Conservation (phyloP, 2,329 filamentous ascomycete species). For the Gaeumannomyces sp. region DNA sequence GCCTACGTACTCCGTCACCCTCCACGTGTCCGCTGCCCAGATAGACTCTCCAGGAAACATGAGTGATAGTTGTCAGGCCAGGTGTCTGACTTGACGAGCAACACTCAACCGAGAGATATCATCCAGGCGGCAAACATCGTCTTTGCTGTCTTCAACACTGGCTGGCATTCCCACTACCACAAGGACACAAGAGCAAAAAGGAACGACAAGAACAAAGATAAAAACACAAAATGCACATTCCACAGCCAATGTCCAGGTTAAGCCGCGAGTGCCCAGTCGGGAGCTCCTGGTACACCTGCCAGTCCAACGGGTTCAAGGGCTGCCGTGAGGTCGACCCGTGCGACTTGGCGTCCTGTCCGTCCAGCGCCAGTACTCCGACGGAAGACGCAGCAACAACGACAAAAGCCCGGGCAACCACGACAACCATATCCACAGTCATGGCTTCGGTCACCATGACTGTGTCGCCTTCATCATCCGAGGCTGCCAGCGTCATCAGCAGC, state of each 20-base stretch:
- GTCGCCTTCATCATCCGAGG: background rate
- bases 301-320: constrained; percentile 29
- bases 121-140: background rate
- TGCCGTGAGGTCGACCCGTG: constrained; percentile 43
- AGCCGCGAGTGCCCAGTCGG: constrained; percentile 23
- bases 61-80: background rate
- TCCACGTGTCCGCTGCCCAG: background rate
- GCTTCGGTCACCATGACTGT: background rate
- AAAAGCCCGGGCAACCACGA: background rate
- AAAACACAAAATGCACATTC: constrained; percentile 10
- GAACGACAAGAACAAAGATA: background rate
- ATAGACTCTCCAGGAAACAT: background rate
- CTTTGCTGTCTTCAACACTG: no score
- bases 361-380: background rate
- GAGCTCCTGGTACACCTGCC: constrained; percentile 32
- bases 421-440: background rate
- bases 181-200: background rate
- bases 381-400: background rate
- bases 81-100: background rate
- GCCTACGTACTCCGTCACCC: no score
- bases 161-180: background rate
- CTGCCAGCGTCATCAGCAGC: background rate
- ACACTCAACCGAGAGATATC: background rate
- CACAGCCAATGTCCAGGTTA: background rate
- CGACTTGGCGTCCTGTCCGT: constrained; percentile 24